phyloP scores from a whole-genome alignment of 2,329 filamentous ascomycete genomes.

The Diaporthe destruens region DNA sequence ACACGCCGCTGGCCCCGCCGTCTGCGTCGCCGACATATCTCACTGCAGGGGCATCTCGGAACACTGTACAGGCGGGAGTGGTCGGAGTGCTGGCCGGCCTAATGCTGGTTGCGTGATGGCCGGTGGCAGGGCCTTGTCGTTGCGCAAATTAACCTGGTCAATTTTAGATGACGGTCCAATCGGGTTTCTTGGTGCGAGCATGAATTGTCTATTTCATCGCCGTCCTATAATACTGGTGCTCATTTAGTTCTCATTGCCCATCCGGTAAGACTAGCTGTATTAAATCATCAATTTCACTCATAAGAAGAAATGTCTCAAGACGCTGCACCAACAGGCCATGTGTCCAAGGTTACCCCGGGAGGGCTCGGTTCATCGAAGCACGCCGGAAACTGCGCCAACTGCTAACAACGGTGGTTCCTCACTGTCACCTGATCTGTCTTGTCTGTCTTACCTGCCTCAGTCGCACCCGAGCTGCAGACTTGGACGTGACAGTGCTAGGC shows the following conservation, averaged over 20 bases:
- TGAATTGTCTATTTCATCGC: constrained; percentile 11
- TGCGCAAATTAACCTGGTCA: constrained; percentile 10
- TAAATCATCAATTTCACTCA: constrained; percentile 18
- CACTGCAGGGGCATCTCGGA: constrained; percentile 35
- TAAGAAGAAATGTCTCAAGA: neutral
- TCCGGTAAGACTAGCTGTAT: constrained; percentile 13
- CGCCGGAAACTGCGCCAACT: too few species aligned
- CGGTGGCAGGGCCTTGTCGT: neutral
- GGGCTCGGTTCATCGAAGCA: too few species aligned
- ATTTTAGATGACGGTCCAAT: constrained; percentile 15
- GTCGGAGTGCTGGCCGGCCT: constrained; percentile 8
- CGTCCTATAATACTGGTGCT: constrained; percentile 12
- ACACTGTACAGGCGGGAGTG: neutral
- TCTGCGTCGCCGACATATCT: constrained; percentile 15
- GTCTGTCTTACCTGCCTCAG: neutral
- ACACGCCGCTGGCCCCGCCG: constrained; percentile 6
- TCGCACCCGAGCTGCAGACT: neutral
- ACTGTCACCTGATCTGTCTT: neutral
- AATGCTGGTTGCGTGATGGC: constrained; percentile 24
- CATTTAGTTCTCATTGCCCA: constrained; percentile 24
- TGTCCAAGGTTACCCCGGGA: too few species aligned
- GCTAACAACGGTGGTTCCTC: too few species aligned
- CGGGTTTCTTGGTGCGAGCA: constrained; percentile 1
- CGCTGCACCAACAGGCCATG: too few species aligned
- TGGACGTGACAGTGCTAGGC: neutral